Evolutionary conservation across 108 stramenopile species (phyloP).

Genomic region (Skeletonema costatum): DNA sequence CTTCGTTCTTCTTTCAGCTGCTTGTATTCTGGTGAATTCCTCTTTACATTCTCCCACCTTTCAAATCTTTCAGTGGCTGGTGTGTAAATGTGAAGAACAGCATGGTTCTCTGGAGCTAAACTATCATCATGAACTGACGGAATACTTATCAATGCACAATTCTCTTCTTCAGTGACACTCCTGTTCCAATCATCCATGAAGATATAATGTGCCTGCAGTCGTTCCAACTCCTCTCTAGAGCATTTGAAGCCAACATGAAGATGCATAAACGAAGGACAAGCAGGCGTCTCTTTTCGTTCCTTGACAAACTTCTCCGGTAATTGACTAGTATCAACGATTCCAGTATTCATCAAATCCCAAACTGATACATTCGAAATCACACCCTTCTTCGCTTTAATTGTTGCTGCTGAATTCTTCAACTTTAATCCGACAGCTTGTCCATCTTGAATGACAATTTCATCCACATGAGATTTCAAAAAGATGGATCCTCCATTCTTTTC

Average conservation of each 20-base stretch:
- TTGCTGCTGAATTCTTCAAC: neutral
- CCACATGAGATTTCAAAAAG: slow-evolving; percentile 64
- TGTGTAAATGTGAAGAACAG: slow-evolving; percentile 85
- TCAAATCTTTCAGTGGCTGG: slow-evolving; percentile 85
- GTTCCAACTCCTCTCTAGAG: slow-evolving; percentile 56
- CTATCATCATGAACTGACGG: slow-evolving; percentile 86
- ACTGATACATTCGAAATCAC: slow-evolving; percentile 74
- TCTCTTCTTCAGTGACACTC: slow-evolving; percentile 81
- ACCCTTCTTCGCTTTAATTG: slow-evolving; percentile 61
- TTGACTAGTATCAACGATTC: slow-evolving; percentile 50
- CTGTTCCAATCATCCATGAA: slow-evolving; percentile 78
- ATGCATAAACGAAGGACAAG: slow-evolving; percentile 79
- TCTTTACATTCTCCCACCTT: slow-evolving; percentile 75
- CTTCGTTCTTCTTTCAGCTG: slow-evolving; percentile 84
- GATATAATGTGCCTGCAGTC: slow-evolving; percentile 85
- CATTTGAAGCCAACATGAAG: slow-evolving; percentile 84
- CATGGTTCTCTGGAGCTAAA: slow-evolving; percentile 84
- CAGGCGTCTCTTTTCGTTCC: slow-evolving; percentile 57
- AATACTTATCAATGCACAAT: slow-evolving; percentile 83
- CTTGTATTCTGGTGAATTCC: slow-evolving; percentile 75
- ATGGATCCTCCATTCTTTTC: slow-evolving; percentile 77
- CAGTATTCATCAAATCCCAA: slow-evolving; percentile 72
- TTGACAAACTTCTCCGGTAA: slow-evolving; percentile 64
- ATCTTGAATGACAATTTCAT: slow-evolving; percentile 69
- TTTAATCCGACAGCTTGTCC: slow-evolving; percentile 72